Evolutionary conservation across 1,284 basidiomycete genomes (phyloP).

Genomic region (Rhodotorula sp.): DNA sequence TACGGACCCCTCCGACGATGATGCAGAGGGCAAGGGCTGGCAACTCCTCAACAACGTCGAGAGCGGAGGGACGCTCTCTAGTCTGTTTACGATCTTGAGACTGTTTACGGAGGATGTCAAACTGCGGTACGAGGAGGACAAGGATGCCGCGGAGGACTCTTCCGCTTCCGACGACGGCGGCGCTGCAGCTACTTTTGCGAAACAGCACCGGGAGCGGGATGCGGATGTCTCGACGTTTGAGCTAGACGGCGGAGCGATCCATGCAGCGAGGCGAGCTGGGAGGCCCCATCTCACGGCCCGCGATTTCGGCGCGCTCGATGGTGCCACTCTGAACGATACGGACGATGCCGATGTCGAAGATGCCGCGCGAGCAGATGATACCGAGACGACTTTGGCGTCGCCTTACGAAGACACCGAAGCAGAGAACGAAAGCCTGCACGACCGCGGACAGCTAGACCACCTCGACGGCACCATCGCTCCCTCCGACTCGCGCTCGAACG

Average conservation of each 20-base stretch:
- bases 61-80: conserved; percentile 90
- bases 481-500: conserved; percentile 9
- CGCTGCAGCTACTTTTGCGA: not conserved
- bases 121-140: conserved; percentile 70
- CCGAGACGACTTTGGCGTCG: not conserved
- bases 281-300: not conserved
- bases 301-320: not conserved
- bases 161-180: conserved; percentile 3
- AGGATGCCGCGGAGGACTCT: conserved; percentile 19
- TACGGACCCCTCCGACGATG: conserved; percentile 76
- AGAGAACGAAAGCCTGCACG: conserved; percentile 1
- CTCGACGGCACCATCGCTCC: not conserved
- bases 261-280: not conserved
- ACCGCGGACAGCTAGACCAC: not conserved
- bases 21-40: conserved; percentile 59
- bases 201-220: not conserved
- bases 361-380: not conserved
- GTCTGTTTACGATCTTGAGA: conserved; percentile 89
- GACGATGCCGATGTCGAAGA: conserved; percentile 26
- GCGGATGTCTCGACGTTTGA: conserved; percentile 25
- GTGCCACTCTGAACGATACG: not conserved
- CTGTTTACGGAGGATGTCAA: conserved; percentile 97
- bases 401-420: conserved; percentile 3
- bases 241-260: conserved; percentile 9
- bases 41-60: conserved; percentile 91